Percentiles rank a stretch among this genome's conserved stretches.
Evolutionary conservation across 805 yeast species (phyloP).

Genomic region (baker's yeast (Saccharomyces cerevisiae)): DNA sequence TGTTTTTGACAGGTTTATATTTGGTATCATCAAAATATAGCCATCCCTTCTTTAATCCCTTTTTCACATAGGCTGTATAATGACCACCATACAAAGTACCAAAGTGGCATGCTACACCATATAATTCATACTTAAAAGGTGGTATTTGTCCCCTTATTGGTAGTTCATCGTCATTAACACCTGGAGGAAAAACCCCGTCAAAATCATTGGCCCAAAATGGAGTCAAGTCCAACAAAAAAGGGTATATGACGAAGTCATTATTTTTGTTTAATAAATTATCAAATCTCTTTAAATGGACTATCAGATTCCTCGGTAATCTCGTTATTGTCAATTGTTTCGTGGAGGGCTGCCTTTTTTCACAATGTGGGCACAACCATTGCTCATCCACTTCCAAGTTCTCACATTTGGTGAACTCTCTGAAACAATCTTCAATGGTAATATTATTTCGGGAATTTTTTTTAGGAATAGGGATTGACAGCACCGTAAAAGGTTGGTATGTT

Average conservation of each 20-base stretch:
- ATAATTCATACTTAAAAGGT: slow-evolving; percentile 70
- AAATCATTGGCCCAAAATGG: slow-evolving; percentile 49
- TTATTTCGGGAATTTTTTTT: slow-evolving; percentile 33
- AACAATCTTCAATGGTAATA: slow-evolving; percentile 54
- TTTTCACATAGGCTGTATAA: slow-evolving; percentile 73
- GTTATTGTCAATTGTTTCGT: slow-evolving; percentile 68
- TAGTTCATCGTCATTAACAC: slow-evolving; percentile 33
- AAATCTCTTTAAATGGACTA: slow-evolving; percentile 80
- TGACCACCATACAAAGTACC: slow-evolving; percentile 85
- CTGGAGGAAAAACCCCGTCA: slow-evolving; percentile 27
- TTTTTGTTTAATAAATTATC: slow-evolving; percentile 40
- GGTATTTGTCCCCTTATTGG: slow-evolving; percentile 71
- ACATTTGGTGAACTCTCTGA: slow-evolving; percentile 66
- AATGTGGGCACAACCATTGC: slow-evolving; percentile 76
- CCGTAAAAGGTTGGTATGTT: slow-evolving; percentile 77
- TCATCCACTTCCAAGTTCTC: slow-evolving; percentile 75
- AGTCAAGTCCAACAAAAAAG: slow-evolving; percentile 58
- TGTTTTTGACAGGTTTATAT: slow-evolving; percentile 45
- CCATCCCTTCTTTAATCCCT: slow-evolving; percentile 58
- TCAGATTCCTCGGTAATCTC: slow-evolving; percentile 67
- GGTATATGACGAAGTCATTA: slow-evolving; percentile 63
- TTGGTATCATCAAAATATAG: slow-evolving; percentile 74
- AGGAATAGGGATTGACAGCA: slow-evolving; percentile 75
- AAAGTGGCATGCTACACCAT: slow-evolving; percentile 76
- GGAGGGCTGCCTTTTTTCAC: slow-evolving; percentile 56